Percentiles rank a stretch among this genome's conserved stretches.
phyloP scores from a whole-genome alignment of 768 basidiomycete genomes.

The Lactifluus hygrophoroides region DNA sequence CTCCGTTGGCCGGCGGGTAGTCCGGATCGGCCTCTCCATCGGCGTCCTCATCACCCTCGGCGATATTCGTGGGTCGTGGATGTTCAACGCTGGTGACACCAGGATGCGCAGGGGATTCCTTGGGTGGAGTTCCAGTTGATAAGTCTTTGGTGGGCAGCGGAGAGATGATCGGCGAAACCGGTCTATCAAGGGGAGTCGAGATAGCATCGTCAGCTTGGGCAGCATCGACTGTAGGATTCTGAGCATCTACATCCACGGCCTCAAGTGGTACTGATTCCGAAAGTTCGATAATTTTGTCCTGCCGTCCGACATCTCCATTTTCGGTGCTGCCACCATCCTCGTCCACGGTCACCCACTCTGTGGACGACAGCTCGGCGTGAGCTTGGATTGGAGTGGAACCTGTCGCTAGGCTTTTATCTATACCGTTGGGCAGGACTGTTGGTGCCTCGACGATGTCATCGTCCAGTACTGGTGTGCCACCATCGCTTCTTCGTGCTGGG shows the following conservation, averaged over 20 bases:
- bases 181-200: background rate
- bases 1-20: background rate
- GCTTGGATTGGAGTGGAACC: background rate
- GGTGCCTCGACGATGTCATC: constrained; percentile 1
- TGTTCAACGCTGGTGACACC: background rate
- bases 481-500: constrained; percentile 15
- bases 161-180: background rate
- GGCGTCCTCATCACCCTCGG: constrained; percentile 13
- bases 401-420: background rate
- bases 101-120: background rate
- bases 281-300: background rate
- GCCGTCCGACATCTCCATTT: background rate
- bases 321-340: background rate
- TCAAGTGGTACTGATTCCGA: background rate
- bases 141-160: background rate
- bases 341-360: background rate
- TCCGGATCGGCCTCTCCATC: constrained; percentile 21
- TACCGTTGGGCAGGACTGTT: background rate
- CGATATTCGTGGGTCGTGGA: background rate
- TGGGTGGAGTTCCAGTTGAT: background rate
- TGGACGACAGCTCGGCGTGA: background rate
- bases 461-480: constrained; percentile 12
- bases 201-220: background rate
- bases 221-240: background rate
- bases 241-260: background rate